These are phyloP conservation scores for Thielaviopsis populi DNA, from an alignment of 2,329 filamentous ascomycete species.

Conservation along the genomic window DNA sequence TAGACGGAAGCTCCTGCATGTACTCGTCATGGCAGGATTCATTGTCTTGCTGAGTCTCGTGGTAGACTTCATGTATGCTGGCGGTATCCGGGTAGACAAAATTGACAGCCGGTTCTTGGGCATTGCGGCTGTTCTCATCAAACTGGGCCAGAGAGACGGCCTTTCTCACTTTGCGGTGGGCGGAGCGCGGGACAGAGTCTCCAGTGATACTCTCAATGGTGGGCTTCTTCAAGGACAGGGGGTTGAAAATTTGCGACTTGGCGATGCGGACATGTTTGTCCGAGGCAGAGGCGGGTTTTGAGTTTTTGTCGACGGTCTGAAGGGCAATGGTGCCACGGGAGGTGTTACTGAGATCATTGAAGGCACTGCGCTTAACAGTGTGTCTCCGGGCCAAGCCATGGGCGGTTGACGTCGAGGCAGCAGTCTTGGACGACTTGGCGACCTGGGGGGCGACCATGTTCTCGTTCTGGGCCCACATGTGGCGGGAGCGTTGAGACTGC, in stretches of 20 bases:
- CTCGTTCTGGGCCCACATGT: conserved; percentile 48
- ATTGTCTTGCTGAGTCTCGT: conserved; percentile 1
- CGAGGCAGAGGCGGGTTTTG: conserved; percentile 23
- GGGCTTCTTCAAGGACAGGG: conserved; percentile 10
- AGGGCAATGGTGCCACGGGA: conserved; percentile 23
- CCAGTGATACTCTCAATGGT: conserved; percentile 5
- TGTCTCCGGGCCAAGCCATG: conserved; percentile 43
- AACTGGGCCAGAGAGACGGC: conserved; percentile 7
- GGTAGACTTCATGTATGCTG: neutral
- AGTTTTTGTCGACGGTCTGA: conserved; percentile 24
- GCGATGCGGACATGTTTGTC: conserved; percentile 24
- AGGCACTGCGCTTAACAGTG: conserved; percentile 59
- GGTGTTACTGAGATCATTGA: conserved; percentile 70
- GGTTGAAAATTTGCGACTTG: conserved; percentile 17
- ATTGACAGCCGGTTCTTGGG: conserved; percentile 8
- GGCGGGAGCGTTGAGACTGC: conserved; percentile 29
- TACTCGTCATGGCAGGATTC: conserved; percentile 12
- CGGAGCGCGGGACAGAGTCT: neutral
- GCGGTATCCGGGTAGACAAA: neutral
- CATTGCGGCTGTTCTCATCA: conserved; percentile 16
- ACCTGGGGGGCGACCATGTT: conserved; percentile 47
- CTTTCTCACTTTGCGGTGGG: conserved; percentile 1
- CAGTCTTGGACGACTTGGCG: conserved; percentile 26
- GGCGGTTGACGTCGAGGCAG: conserved; percentile 24
- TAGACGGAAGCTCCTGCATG: conserved; percentile 5